Percentiles rank a stretch among this genome's conserved stretches.
Conservation (phyloP, 1,139 yeast species). For the Magnusiomyces tetraspermus region DNA sequence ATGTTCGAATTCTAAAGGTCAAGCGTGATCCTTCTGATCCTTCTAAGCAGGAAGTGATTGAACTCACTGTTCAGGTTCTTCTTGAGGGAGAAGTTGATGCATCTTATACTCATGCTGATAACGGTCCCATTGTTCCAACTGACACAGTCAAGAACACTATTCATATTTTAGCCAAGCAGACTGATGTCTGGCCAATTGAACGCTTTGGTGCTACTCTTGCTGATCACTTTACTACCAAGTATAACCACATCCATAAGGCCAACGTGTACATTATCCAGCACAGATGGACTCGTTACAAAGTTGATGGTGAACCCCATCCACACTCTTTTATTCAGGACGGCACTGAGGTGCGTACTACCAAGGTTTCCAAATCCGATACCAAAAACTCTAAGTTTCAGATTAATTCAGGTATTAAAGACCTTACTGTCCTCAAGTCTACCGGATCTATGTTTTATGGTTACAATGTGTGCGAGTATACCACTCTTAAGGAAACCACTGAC, state of each 20-base stretch:
- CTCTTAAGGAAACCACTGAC: constrained; percentile 70
- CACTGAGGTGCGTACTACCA: constrained; percentile 63
- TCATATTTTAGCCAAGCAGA: constrained; percentile 66
- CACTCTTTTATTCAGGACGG: constrained; percentile 85
- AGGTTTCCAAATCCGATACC: constrained; percentile 37
- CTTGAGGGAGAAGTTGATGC: constrained; percentile 68
- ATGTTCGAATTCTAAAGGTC: constrained; percentile 84
- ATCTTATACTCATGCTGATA: constrained; percentile 81
- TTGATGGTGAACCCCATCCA: constrained; percentile 63
- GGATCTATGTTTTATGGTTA: constrained; percentile 89
- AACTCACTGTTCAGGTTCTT: constrained; percentile 68
- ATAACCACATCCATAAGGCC: constrained; percentile 64
- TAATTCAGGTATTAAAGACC: constrained; percentile 63
- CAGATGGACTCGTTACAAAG: constrained; percentile 69
- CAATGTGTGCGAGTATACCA: constrained; percentile 80
- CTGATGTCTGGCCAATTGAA: constrained; percentile 79
- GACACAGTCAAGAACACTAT: constrained; percentile 90
- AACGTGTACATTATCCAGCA: constrained; percentile 59
- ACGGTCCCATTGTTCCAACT: constrained; percentile 82
- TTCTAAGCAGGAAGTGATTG: constrained; percentile 65
- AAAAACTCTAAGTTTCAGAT: constrained; percentile 44
- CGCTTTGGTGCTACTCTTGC: constrained; percentile 79
- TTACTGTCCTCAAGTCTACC: constrained; percentile 86
- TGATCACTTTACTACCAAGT: constrained; percentile 66
- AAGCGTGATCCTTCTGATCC: constrained; percentile 66